Base-by-base conservation (phyloP, 2,329 filamentous ascomycete species). In the Coniella vitis region DNA sequence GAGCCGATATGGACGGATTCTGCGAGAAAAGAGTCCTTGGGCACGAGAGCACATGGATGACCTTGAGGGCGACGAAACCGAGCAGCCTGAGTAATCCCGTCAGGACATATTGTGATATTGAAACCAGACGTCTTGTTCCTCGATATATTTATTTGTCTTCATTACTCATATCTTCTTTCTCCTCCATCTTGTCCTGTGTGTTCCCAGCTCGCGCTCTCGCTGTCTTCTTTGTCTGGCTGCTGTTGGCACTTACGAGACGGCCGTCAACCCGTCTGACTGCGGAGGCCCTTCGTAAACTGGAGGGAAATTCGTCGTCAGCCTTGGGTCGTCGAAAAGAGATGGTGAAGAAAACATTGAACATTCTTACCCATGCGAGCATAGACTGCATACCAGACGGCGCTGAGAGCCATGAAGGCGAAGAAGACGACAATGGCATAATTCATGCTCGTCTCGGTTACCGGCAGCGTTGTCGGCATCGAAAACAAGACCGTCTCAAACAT, bases 341-440 rank as follows among this genome's bases (percentile, higher is more conserved):
- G 3, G 21, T 8, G 19, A 8, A 2, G 19, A 4, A 17, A 13
- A 16, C 4, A 3, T 1, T 7, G 13, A 16, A 9, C 9, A 5
- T 47, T 64, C 67, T 60, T 59, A 75, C 75, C 68, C 62, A 73
- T 76, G 43, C 69, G 65, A 40, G 74, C 75, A 62, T 76, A 70
- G 7, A 73, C 55, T 0, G 62, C 56, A 59, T 78, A 80, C 74
- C 74, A 79, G 7, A 67, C 54, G 0, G 65, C 71, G 16, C 68
- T 66, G 25, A 78, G 61, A 3, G 58, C 58, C 57, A 69, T 63
- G 49, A 79, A 76, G 0, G 74, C 75, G 0, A 75, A 68, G 53
- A 82, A 74, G 2, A 83, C 78, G 1, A 80, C 77, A 37, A 69
- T 69, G 2, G 76, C 75, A 57, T 81, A 81, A 54, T 80, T 78